Base-by-base conservation (phyloP, 257 asterid species). In the Plectranthus barbatus region DNA sequence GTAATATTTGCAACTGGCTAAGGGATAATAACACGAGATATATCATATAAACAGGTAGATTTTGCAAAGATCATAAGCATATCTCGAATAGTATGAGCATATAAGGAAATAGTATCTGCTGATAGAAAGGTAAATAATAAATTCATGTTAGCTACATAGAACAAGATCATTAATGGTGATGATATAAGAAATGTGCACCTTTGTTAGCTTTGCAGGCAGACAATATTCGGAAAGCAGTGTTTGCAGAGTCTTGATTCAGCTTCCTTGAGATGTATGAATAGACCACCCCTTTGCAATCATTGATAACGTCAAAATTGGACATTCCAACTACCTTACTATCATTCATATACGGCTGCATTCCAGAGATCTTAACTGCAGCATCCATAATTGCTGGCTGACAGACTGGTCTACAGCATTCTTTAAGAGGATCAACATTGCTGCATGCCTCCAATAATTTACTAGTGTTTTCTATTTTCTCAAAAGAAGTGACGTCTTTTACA, bases 141-240 rank as follows among this genome's bases (percentile, higher is more conserved):
- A 0, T 20, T 18, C 40, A 7, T 14, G 6, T 14, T 11, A 4
- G 41, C 12, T 18, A 23, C 47, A 24, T 3, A 48, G 44, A 8
- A 19, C 4, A 39, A 39, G 44, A 39, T 39, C n/a, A 39, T 13
- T 41, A 41, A 41, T 41, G 18, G 17, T 12, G 13, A 41, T 39
- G 26, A 23, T 51, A 23, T 14, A 23, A 48, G n/a, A 39, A 23
- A 26, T 47, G 49, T 64, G 24, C 53, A 85, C 96, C 96, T 76
- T 76, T 88, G 76, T 88, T 88, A 62, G 82, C 93, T 75, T 86
- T 88, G 84, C 96, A 88, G 36, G 95, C 78, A 51, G 96, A 88
- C 73, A 88, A 70, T 76, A 73, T 73, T 67, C 95, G 88, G 66
- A 84, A 88, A 36, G 83, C 90, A 50, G 56, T 69, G 80, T 88